Percentiles rank a stretch among this genome's conserved stretches.
Evolutionary conservation across 192 early-diverging fungal genomes (phyloP).

Genomic region (Chytriomyces confervae): DNA sequence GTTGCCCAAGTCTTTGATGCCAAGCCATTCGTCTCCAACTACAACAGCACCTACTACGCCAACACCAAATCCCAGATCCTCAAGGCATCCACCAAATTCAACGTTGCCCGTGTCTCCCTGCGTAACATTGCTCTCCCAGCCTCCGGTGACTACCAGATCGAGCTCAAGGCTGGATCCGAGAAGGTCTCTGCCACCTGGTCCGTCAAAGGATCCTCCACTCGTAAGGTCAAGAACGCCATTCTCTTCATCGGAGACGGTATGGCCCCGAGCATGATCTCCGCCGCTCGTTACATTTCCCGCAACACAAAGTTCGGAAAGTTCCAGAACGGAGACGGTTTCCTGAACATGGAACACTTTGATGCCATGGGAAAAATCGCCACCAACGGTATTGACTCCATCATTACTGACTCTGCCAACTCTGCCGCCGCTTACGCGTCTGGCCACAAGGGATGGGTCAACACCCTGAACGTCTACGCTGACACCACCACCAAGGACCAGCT

Average conservation of each 20-base stretch:
- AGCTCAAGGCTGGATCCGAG: conserved; percentile 56
- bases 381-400: conserved; percentile 66
- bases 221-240: conserved; percentile 69
- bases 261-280: conserved; percentile 63
- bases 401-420: conserved; percentile 77
- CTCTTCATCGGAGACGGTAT: conserved; percentile 73
- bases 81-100: conserved; percentile 47
- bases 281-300: conserved; percentile 64
- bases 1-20: conserved; percentile 43
- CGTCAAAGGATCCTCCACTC: conserved; percentile 49
- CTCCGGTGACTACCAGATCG: conserved; percentile 57
- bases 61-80: conserved; percentile 43
- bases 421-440: conserved; percentile 53
- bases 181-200: conserved; percentile 53
- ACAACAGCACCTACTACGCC: conserved; percentile 59
- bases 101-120: conserved; percentile 53
- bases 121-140: conserved; percentile 44
- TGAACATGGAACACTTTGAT: conserved; percentile 42
- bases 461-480: conserved; percentile 67
- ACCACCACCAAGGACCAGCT: conserved; percentile 55
- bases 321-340: conserved; percentile 50
- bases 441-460: conserved; percentile 64
- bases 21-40: conserved; percentile 47
- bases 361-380: conserved; percentile 58
- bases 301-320: conserved; percentile 67